Evolutionary conservation across 768 basidiomycete species (phyloP).

Genomic region (Goffeauzyma gilvescens): DNA sequence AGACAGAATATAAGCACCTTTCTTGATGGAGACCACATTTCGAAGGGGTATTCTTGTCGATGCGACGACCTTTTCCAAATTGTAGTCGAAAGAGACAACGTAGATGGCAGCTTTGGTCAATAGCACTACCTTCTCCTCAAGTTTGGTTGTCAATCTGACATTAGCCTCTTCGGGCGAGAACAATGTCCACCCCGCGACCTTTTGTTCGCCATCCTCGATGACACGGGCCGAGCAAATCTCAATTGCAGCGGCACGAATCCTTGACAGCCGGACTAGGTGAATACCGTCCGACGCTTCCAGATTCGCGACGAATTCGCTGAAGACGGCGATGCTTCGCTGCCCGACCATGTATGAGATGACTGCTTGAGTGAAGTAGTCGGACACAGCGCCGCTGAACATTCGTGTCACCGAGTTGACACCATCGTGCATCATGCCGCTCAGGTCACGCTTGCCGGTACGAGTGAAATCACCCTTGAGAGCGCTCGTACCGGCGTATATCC

Average conservation of each 20-base stretch:
- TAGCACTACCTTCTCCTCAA: constrained; percentile 84
- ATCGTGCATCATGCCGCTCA: constrained; percentile 70
- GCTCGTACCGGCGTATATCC: constrained; percentile 71
- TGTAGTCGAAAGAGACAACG: constrained; percentile 54
- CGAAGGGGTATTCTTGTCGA: constrained; percentile 76
- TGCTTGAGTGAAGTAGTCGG: constrained; percentile 93
- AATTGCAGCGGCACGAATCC: constrained; percentile 78
- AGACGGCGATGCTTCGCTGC: constrained; percentile 65
- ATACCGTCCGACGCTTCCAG: constrained; percentile 80
- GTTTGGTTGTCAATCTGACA: constrained; percentile 51
- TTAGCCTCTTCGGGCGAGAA: constrained; percentile 65
- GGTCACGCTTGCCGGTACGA: constrained; percentile 83
- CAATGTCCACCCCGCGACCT: constrained; percentile 77
- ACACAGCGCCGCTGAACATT: constrained; percentile 34
- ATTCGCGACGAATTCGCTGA: constrained; percentile 79
- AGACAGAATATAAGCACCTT: constrained; percentile 90
- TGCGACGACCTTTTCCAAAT: constrained; percentile 70
- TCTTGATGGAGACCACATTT: constrained; percentile 55
- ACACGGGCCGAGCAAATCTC: constrained; percentile 67
- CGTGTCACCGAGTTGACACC: constrained; percentile 85
- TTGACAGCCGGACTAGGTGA: constrained; percentile 68
- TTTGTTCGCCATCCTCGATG: constrained; percentile 52
- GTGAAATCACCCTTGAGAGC: constrained; percentile 61
- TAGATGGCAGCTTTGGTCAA: constrained; percentile 42
- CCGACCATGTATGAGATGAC: constrained; percentile 54